Conservation (phyloP, 371 early-diverging fungal species). For the Parasitella parasitica region DNA sequence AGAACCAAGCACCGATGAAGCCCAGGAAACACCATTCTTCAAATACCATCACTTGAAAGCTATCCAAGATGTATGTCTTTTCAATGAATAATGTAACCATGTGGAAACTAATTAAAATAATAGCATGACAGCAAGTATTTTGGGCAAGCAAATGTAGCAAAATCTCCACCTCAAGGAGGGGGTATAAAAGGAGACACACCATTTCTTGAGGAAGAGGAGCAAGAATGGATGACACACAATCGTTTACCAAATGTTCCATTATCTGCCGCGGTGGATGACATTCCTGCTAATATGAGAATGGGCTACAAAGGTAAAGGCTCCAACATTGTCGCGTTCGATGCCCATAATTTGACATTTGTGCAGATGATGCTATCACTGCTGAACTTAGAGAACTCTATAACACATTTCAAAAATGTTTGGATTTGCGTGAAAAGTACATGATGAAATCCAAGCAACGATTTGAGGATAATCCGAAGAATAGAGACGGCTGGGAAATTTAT, state of each 20-base stretch:
- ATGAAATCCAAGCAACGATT: slow-evolving; percentile 69
- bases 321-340: not conserved
- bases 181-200: not conserved
- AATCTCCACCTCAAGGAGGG: not conserved
- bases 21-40: not conserved
- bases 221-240: not conserved
- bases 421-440: slow-evolving; percentile 90
- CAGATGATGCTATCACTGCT: slow-evolving; percentile 54
- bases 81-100: not conserved
- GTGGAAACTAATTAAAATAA: not conserved
- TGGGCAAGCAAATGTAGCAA: not conserved
- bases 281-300: not conserved
- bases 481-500: slow-evolving; percentile 81
- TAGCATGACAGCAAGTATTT: slow-evolving; percentile 11
- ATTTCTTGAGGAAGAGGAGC: slow-evolving; percentile 3
- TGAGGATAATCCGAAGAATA: slow-evolving; percentile 87
- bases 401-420: slow-evolving; percentile 68
- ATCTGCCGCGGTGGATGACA: slow-evolving; percentile 10
- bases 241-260: slow-evolving; percentile 4
- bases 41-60: not conserved
- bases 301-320: not conserved
- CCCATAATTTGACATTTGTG: not conserved
- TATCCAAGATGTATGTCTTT: not conserved
- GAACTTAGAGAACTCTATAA: slow-evolving; percentile 54
- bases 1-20: not conserved